phyloP scores from a whole-genome alignment of 805 yeast genomes.

The Alloascoidea hylecoeti region DNA sequence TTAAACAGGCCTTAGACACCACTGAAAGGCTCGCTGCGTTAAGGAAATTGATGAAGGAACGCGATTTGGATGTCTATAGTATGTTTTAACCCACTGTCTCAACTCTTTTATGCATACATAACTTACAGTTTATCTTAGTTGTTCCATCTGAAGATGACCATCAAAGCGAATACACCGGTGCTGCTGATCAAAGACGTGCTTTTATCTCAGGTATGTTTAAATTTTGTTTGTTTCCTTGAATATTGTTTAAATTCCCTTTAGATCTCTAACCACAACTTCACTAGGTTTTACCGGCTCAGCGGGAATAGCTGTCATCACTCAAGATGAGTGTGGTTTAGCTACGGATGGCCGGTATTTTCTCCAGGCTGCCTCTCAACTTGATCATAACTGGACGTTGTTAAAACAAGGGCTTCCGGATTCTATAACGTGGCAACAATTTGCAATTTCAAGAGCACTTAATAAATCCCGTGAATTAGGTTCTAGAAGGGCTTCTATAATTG shows the following conservation, averaged over 20 bases:
- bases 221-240: background rate
- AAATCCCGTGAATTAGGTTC: slow-evolving; percentile 27
- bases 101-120: no score
- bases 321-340: slow-evolving; percentile 58
- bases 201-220: slow-evolving; percentile 47
- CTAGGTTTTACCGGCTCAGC: slow-evolving; percentile 73
- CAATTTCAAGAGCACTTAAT: slow-evolving; percentile 8
- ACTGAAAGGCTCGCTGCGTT: background rate
- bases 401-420: slow-evolving; percentile 64
- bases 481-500: slow-evolving; percentile 37
- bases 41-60: background rate
- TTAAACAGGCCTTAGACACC: no score
- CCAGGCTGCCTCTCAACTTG: slow-evolving; percentile 80
- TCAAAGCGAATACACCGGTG: slow-evolving; percentile 78
- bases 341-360: slow-evolving; percentile 93
- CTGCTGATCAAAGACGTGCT: slow-evolving; percentile 69
- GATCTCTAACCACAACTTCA: background rate
- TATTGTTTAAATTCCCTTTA: background rate
- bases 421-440: slow-evolving; percentile 72
- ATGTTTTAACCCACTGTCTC: background rate
- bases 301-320: slow-evolving; percentile 77
- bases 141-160: slow-evolving; percentile 90
- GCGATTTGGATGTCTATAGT: background rate
- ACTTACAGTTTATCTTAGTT: slow-evolving; percentile 14
- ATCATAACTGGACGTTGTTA: slow-evolving; percentile 62